Evolutionary conservation across 2,329 filamentous ascomycete genomes (phyloP).

Genomic region (Claviceps sp.): DNA sequence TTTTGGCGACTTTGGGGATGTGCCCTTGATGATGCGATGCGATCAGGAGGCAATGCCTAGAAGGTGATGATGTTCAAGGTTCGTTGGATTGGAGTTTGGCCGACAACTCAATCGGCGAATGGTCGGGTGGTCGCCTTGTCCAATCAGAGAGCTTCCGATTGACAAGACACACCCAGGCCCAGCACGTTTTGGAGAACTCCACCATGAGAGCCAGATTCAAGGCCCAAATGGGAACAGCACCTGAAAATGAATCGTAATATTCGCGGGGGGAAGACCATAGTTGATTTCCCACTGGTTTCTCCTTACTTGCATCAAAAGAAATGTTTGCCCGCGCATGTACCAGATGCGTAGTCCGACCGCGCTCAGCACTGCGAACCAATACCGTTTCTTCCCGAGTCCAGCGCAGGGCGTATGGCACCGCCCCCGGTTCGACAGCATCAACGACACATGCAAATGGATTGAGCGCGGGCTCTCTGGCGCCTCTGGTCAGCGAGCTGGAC

Average conservation of each 20-base stretch:
- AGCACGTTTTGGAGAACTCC: too few species aligned
- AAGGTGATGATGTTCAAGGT: conserved; percentile 3
- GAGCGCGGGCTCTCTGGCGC: conserved; percentile 29
- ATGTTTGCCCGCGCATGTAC: conserved; percentile 23
- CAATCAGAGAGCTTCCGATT: background rate
- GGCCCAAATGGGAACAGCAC: too few species aligned
- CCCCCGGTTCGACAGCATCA: conserved; percentile 18
- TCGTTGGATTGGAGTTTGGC: background rate
- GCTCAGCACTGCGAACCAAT: conserved; percentile 6
- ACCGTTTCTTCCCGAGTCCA: conserved; percentile 18
- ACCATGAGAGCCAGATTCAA: too few species aligned
- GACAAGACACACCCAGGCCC: background rate
- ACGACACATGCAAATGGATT: conserved; percentile 13
- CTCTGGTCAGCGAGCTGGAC: conserved; percentile 62
- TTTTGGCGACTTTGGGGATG: conserved; percentile 30
- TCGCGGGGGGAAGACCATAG: too few species aligned
- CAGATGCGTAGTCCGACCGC: conserved; percentile 16
- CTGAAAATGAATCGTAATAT: too few species aligned
- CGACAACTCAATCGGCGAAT: conserved; percentile 15
- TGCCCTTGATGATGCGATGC: conserved; percentile 7
- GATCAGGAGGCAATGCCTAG: conserved; percentile 4
- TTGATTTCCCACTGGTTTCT: too few species aligned
- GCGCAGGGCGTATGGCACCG: conserved; percentile 27
- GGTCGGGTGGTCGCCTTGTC: conserved; percentile 12
- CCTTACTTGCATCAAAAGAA: background rate